Base-by-base conservation (phyloP, 148 eudicot species). In the Cornus suecica region DNA sequence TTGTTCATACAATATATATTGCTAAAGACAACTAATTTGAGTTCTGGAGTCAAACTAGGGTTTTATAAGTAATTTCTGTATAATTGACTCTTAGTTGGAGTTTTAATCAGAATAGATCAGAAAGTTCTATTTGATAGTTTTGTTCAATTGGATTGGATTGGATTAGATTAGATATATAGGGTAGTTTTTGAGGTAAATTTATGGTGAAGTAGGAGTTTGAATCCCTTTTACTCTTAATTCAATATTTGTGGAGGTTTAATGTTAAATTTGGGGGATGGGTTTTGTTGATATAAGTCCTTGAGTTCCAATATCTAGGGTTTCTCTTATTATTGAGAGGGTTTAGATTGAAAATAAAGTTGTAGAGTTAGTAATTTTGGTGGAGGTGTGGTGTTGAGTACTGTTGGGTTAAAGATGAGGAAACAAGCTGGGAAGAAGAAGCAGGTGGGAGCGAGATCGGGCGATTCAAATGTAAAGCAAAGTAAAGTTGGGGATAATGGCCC, bases 361-460 rank as follows among this genome's bases (percentile, higher is more conserved):
- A 48, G 25, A 22, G 37, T 22, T 2, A 10, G 71, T 79, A 7
- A 27, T 18, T 24, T 2, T 4, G 25, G 62, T 70, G n/a, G 63
- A 45, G 74, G 20, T 18, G 42, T 69, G 13, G 20, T 48, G 4
- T 79, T 79, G 66, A 81, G 68, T 69, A 4, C 4, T 75, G 66
- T 54, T 81, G 80, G 79, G 79, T 75, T 78, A 74, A 77, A 74
- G 61, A 91, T 91, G 97, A 91, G 91, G 66, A 91, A 79, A 73
- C 85, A 88, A 80, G 31, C 77, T 77, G 93, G 91, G 73, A 93
- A 84, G 72, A 88, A 85, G 81, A 87, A 85, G 72, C 80, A 79
- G 23, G 61, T 20, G 67, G 81, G 84, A 72, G 83, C 83, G 23
- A 84, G 70, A 79, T 83, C 83, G 58, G 80, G 60, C 18, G 84